Evolutionary conservation across 2,329 filamentous ascomycete genomes (phyloP).

Genomic region (Kalmusia sp.): DNA sequence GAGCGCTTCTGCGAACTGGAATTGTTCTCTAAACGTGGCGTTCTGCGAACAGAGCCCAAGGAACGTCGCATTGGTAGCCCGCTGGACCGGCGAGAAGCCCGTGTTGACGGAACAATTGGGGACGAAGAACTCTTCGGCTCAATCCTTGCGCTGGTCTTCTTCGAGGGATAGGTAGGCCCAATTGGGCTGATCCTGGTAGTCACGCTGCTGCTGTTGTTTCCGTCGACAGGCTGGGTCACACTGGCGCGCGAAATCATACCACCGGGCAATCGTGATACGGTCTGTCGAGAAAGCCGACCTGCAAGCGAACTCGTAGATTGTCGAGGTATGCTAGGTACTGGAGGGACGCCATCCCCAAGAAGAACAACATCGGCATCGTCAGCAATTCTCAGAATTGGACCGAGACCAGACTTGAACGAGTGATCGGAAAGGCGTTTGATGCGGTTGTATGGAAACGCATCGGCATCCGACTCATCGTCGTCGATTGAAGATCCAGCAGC

Average conservation of each 20-base stretch:
- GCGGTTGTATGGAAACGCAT: constrained; percentile 14
- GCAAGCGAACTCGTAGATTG: constrained; percentile 18
- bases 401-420: constrained; percentile 18
- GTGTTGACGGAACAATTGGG: not conserved
- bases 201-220: not conserved
- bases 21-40: no score
- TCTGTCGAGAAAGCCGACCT: constrained; percentile 16
- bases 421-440: constrained; percentile 30
- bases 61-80: not conserved
- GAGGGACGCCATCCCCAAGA: constrained; percentile 20
- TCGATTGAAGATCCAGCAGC: constrained; percentile 12
- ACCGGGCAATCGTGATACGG: constrained; percentile 12
- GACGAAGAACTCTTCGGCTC: not conserved
- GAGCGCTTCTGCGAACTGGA: no score
- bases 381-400: constrained; percentile 29
- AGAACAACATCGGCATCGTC: constrained; percentile 35
- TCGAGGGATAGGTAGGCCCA: constrained; percentile 30
- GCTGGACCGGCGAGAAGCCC: not conserved
- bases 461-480: constrained; percentile 11
- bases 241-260: constrained; percentile 16
- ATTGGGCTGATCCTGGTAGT: constrained; percentile 25
- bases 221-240: constrained; percentile 7
- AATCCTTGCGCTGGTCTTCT: constrained; percentile 9
- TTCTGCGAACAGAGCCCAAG: no score
- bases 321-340: constrained; percentile 8